Percentiles rank a stretch among this genome's conserved stretches.
phyloP scores from a whole-genome alignment of 306 rosid species.

The Sophora flavescens region DNA sequence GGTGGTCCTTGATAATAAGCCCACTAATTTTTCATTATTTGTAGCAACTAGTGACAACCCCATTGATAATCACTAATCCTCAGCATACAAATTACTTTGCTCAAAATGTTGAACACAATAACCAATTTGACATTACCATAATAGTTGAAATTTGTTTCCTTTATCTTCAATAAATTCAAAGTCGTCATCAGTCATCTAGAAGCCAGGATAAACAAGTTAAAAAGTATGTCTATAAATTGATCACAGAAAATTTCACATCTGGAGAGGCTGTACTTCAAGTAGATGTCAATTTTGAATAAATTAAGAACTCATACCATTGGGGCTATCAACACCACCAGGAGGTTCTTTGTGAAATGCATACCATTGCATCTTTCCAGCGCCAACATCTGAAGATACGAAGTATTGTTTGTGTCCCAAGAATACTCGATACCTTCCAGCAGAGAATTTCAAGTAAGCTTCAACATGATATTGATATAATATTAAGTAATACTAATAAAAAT shows the following conservation, averaged over 20 bases:
- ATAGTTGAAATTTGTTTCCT: background rate
- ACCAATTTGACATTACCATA: conserved; percentile 12
- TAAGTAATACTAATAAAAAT: background rate
- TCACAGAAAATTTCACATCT: background rate
- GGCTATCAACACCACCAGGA: conserved; percentile 75
- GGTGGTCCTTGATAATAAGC: too few species aligned
- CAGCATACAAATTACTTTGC: background rate
- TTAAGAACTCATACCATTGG: conserved; percentile 55
- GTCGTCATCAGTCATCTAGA: background rate
- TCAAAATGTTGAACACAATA: background rate
- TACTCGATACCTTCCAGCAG: conserved; percentile 79
- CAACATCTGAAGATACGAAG: conserved; percentile 92
- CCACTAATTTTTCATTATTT: too few species aligned
- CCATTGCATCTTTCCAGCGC: conserved; percentile 96
- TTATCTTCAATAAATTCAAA: background rate
- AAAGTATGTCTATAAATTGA: conserved; percentile 1
- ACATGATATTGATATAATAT: conserved; percentile 5
- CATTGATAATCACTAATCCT: background rate
- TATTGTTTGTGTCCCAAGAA: conserved; percentile 96
- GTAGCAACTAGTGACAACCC: too few species aligned
- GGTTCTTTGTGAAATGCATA: conserved; percentile 83
- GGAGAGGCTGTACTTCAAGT: conserved; percentile 8
- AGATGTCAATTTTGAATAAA: conserved; percentile 35
- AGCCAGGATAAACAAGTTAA: conserved; percentile 19
- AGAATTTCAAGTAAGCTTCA: conserved; percentile 38